Evolutionary conservation across 306 rosid genomes (phyloP).

Genomic region (Parietaria judaica): DNA sequence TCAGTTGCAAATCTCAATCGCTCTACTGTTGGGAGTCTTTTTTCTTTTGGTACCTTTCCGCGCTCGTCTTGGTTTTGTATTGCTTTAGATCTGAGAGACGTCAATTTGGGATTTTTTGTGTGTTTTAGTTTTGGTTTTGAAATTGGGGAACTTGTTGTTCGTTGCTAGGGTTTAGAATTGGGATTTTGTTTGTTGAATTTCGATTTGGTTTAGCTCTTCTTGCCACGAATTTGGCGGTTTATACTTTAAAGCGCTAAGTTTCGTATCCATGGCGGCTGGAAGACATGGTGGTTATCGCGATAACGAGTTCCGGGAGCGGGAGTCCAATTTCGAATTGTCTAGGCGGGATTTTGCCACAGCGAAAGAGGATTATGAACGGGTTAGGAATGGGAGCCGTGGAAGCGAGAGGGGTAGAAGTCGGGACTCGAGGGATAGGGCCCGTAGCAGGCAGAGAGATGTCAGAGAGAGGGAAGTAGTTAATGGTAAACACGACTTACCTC

Average conservation of each 20-base stretch:
- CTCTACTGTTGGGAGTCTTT: background rate
- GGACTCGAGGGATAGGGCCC: slow-evolving; percentile 53
- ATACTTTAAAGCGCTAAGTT: slow-evolving; percentile 13
- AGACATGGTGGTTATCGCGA: slow-evolving; percentile 76
- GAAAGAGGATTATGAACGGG: slow-evolving; percentile 60
- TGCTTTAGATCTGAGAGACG: slow-evolving; percentile 22
- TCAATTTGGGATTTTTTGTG: slow-evolving; percentile 16
- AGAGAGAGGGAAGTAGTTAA: slow-evolving; percentile 49
- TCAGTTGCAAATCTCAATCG: slow-evolving; percentile 4
- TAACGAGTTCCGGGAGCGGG: slow-evolving; percentile 64
- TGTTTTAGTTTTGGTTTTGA: background rate
- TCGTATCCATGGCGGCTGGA: slow-evolving; percentile 71
- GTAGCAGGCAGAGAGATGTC: slow-evolving; percentile 51
- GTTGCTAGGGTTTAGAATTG: slow-evolving; percentile 27
- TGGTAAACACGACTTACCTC: slow-evolving; percentile 46
- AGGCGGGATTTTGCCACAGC: slow-evolving; percentile 31
- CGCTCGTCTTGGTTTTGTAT: slow-evolving; percentile 13
- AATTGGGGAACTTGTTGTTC: slow-evolving; percentile 8
- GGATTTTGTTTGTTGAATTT: slow-evolving; percentile 23
- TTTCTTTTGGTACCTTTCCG: background rate
- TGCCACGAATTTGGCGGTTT: slow-evolving; percentile 8
- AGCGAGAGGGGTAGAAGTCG: slow-evolving; percentile 37
- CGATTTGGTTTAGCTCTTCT: slow-evolving; percentile 21
- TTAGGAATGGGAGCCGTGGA: slow-evolving; percentile 40
- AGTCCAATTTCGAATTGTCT: slow-evolving; percentile 47